Conservation (phyloP, 2,329 filamentous ascomycete genomes). For the Ramichloridium luteum region DNA sequence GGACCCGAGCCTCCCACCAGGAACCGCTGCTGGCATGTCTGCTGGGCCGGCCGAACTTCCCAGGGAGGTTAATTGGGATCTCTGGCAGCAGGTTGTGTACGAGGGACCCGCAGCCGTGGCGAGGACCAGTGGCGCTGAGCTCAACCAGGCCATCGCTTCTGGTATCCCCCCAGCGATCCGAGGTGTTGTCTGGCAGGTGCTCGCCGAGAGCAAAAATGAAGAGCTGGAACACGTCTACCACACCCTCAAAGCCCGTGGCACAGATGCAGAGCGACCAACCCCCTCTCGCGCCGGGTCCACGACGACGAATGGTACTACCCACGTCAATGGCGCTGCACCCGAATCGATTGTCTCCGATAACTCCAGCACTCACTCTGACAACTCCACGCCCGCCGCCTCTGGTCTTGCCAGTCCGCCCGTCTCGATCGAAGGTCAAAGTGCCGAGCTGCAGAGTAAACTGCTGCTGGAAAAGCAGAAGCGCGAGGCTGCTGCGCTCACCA, state of each 20-base stretch:
- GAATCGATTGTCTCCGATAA: constrained; percentile 51
- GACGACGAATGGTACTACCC: no score
- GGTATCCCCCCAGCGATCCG: constrained; percentile 91
- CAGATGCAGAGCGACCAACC: constrained; percentile 52
- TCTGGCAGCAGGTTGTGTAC: constrained; percentile 94
- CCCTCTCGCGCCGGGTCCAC: constrained; percentile 14
- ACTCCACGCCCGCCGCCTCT: constrained; percentile 49
- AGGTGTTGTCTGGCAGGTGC: constrained; percentile 97
- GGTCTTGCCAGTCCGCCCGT: constrained; percentile 24
- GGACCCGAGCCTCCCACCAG: constrained; percentile 63
- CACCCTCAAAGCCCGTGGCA: constrained; percentile 67
- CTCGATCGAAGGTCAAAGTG: constrained; percentile 15
- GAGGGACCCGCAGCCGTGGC: constrained; percentile 83
- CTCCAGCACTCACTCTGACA: constrained; percentile 71
- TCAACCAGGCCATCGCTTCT: constrained; percentile 80
- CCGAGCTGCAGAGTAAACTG: constrained; percentile 52
- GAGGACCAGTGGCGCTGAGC: constrained; percentile 73
- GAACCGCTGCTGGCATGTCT: constrained; percentile 71
- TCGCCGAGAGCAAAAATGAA: constrained; percentile 89
- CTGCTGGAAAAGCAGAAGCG: constrained; percentile 62
- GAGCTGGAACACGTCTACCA: constrained; percentile 79
- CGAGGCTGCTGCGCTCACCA: constrained; percentile 59
- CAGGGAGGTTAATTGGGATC: constrained; percentile 85
- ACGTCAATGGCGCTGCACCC: background rate
- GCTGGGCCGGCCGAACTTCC: constrained; percentile 62